Evolutionary conservation across 331 rosid species (phyloP).

Genomic region (Quercus tomentella): DNA sequence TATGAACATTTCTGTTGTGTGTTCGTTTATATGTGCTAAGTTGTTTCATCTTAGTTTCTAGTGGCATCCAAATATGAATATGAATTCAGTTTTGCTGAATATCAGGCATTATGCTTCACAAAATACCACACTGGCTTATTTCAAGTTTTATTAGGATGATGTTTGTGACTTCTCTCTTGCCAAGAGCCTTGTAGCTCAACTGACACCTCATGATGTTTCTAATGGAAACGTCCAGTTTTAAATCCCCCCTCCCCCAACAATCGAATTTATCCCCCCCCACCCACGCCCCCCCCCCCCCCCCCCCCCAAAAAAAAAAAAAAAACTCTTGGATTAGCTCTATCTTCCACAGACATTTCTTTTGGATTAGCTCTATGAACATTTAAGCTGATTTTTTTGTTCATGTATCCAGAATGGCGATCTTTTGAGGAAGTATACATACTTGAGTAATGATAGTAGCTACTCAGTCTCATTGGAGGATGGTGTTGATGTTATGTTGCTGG

Average conservation of each 20-base stretch:
- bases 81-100: neutral
- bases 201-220: too few relatives aligned
- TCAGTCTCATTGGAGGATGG: conserved; percentile 79
- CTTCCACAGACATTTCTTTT: neutral
- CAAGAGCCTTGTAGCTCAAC: too few relatives aligned
- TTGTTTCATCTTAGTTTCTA: neutral
- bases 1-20: too few relatives aligned
- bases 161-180: neutral
- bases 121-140: neutral
- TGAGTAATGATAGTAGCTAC: conserved; percentile 92
- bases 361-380: neutral
- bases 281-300: too few relatives aligned
- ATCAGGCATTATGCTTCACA: neutral
- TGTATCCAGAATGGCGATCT: conserved; percentile 71
- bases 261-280: too few relatives aligned
- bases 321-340: neutral
- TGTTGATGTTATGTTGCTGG: conserved; percentile 57
- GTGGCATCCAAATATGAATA: neutral
- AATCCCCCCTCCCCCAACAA: too few relatives aligned
- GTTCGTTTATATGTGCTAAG: neutral
- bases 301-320: too few relatives aligned
- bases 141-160: neutral
- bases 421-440: conserved; percentile 68
- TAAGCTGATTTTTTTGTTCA: conserved; percentile 13
- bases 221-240: too few relatives aligned